Percentiles rank a stretch among this genome's conserved stretches.
These are phyloP conservation scores for Umbilicaria muhlenbergii DNA, from an alignment of 495 filamentous ascomycete genomes.

Conservation along the genomic window DNA sequence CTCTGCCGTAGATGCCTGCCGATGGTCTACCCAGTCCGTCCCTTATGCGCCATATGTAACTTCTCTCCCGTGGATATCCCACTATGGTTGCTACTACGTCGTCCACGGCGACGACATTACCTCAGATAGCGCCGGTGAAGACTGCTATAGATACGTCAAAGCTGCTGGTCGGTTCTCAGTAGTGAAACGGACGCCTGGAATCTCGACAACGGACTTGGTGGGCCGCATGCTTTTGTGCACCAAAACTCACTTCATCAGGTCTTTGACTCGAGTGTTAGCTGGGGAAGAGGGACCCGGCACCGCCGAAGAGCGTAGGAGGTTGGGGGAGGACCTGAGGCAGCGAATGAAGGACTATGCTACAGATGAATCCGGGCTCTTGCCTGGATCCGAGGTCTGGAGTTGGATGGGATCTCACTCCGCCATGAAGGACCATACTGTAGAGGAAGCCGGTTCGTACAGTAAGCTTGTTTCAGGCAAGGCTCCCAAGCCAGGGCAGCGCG, in stretches of 20 bases:
- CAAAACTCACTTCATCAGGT: conserved; percentile 71
- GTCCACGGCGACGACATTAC: conserved; percentile 89
- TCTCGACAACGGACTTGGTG: conserved; percentile 93
- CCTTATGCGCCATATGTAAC: conserved; percentile 91
- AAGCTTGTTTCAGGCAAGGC: conserved; percentile 47
- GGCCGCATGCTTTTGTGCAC: conserved; percentile 94
- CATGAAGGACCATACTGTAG: conserved; percentile 31
- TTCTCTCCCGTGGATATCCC: conserved; percentile 77
- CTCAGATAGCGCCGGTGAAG: conserved; percentile 68
- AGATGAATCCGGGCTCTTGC: conserved; percentile 55
- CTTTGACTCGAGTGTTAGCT: conserved; percentile 45
- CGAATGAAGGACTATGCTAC: conserved; percentile 74
- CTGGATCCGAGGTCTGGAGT: conserved; percentile 64
- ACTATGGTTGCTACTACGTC: conserved; percentile 84
- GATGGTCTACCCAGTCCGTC: conserved; percentile 76
- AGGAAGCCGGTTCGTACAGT: conserved; percentile 42
- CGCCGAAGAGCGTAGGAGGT: conserved; percentile 43
- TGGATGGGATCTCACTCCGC: conserved; percentile 45
- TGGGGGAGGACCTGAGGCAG: conserved; percentile 46
- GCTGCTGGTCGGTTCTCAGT: conserved; percentile 80
- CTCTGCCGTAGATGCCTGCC: conserved; percentile 80
- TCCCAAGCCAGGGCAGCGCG: conserved; percentile 58
- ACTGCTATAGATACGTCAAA: conserved; percentile 97
- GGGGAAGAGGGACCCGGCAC: conserved; percentile 59
- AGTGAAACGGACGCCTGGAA: conserved; percentile 89